A percentile compares a stretch with the other conserved stretches of the same genome.
Evolutionary conservation across 2,329 filamentous ascomycete species (phyloP).

Genomic region (Beauveria sp.): DNA sequence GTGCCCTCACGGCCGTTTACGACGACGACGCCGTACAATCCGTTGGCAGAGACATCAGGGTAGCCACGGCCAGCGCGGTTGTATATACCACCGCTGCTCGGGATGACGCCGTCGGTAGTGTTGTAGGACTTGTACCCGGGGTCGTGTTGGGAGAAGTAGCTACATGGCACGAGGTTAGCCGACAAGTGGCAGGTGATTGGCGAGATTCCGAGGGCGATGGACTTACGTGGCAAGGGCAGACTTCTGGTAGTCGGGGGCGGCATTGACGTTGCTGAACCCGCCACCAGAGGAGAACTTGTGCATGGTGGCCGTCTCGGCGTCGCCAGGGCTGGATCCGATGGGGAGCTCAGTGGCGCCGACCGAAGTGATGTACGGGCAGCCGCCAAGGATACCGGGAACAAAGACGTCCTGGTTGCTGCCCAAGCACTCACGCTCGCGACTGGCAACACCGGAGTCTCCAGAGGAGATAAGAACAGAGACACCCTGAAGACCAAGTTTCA

Average conservation of each 20-base stretch:
- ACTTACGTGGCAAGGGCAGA: conserved; percentile 23
- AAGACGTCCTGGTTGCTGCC: conserved; percentile 16
- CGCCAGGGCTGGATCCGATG: conserved; percentile 28
- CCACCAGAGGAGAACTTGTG: conserved; percentile 25
- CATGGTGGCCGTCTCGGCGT: conserved; percentile 38
- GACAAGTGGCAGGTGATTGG: neutral
- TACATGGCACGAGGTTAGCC: neutral
- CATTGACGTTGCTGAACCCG: conserved; percentile 34
- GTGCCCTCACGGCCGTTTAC: conserved; percentile 16
- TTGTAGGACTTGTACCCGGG: conserved; percentile 1
- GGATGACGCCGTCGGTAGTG: neutral
- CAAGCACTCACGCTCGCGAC: conserved; percentile 14
- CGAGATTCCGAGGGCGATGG: neutral
- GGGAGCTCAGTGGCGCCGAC: conserved; percentile 43
- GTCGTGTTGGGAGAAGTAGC: conserved; percentile 30
- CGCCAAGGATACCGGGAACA: conserved; percentile 29
- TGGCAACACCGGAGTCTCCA: conserved; percentile 31
- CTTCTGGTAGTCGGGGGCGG: conserved; percentile 38
- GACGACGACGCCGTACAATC: conserved; percentile 37
- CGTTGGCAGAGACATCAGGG: conserved; percentile 34
- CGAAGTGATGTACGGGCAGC: conserved; percentile 39
- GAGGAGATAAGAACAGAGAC: conserved; percentile 34
- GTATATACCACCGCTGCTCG: neutral
- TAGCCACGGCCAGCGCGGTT: conserved; percentile 3
- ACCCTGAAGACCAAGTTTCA: conserved; percentile 38